Base-by-base conservation (phyloP, 345 rosid species). In the Theobroma cacao region DNA sequence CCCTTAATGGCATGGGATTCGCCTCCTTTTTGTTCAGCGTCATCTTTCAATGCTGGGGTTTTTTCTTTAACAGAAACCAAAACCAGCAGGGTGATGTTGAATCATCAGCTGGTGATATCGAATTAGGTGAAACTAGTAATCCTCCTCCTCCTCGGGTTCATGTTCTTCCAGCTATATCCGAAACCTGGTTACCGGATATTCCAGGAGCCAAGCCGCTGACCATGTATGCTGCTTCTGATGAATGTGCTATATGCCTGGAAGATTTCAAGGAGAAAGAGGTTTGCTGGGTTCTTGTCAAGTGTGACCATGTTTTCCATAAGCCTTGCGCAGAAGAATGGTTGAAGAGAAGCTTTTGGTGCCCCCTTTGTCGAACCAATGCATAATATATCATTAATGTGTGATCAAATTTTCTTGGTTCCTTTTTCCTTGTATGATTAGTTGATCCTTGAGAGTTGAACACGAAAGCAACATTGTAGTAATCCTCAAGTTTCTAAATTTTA, bases 171-270 rank as follows among this genome's bases (percentile, higher is more conserved):
- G 40, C n/a, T 14, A 14, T 61, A 14, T 5, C 9, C 9, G n/a
- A 60, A 28, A 28, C 9, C 64, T 0, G 15, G 8, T 30, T 3
- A 3, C 36, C 36, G 20, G n/a, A n/a, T n/a, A 28, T 28, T 28
- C n/a, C 10, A 61, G 11, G 40, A 15, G 1, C 40, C 15, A 31
- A 15, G 7, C 17, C 40, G 1, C n/a, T 30, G 4, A 5, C 15
- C 11, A 14, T 3, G 17, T 61, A 34, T 30, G 40, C 2, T 55
- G 11, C 5, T 47, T 20, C 5, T 47, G 18, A 20, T 13, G 80
- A 81, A 4, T 83, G 88, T 74, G 62, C 15, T 58, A 58, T 58
- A 24, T 58, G 31, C 31, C 11, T 58, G 62, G 31, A 58, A 58
- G 5, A 17, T 58, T 24, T 24, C 2, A 0, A 22, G 10, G 60